These are phyloP conservation scores for Acephala macrosclerotiorum DNA, from an alignment of 2,329 filamentous ascomycete genomes.

Conservation along the genomic window DNA sequence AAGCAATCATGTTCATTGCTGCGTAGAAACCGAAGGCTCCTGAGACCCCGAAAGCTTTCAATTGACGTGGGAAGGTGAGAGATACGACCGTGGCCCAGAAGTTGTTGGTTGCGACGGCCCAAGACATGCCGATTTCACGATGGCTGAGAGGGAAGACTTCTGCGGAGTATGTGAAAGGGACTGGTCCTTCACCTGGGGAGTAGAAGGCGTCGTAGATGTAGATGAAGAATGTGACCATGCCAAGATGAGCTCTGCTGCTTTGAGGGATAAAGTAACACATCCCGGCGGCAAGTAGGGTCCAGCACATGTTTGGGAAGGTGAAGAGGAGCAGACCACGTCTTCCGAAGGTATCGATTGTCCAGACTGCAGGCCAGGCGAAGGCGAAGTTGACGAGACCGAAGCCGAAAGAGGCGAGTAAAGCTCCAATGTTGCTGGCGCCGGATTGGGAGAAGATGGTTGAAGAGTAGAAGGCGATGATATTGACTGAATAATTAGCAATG, in stretches of 20 bases:
- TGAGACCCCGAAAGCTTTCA: slow-evolving; percentile 31
- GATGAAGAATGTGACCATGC: slow-evolving; percentile 64
- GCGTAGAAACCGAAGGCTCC: slow-evolving; percentile 63
- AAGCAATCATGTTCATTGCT: slow-evolving; percentile 60
- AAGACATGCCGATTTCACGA: slow-evolving; percentile 68
- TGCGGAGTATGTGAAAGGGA: slow-evolving; percentile 67
- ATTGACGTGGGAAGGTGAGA: slow-evolving; percentile 52
- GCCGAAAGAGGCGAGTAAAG: slow-evolving; percentile 68
- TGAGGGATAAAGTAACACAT: slow-evolving; percentile 60
- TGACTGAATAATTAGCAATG: slow-evolving; percentile 44
- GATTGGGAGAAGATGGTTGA: slow-evolving; percentile 66
- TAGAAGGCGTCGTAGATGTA: slow-evolving; percentile 72
- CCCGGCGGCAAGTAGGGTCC: slow-evolving; percentile 67
- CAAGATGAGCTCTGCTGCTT: slow-evolving; percentile 52
- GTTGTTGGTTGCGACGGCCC: slow-evolving; percentile 66
- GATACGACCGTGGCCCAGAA: slow-evolving; percentile 67
- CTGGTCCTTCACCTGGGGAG: slow-evolving; percentile 67
- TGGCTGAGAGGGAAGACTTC: slow-evolving; percentile 70
- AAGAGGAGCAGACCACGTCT: slow-evolving; percentile 67
- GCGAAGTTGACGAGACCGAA: slow-evolving; percentile 71
- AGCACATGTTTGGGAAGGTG: slow-evolving; percentile 72
- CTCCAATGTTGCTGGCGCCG: slow-evolving; percentile 60
- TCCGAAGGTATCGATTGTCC: slow-evolving; percentile 70
- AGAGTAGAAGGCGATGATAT: slow-evolving; percentile 79
- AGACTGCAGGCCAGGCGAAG: slow-evolving; percentile 65